These are phyloP conservation scores for Geum urbanum DNA, from an alignment of 306 rosid genomes.

Conservation along the genomic window DNA sequence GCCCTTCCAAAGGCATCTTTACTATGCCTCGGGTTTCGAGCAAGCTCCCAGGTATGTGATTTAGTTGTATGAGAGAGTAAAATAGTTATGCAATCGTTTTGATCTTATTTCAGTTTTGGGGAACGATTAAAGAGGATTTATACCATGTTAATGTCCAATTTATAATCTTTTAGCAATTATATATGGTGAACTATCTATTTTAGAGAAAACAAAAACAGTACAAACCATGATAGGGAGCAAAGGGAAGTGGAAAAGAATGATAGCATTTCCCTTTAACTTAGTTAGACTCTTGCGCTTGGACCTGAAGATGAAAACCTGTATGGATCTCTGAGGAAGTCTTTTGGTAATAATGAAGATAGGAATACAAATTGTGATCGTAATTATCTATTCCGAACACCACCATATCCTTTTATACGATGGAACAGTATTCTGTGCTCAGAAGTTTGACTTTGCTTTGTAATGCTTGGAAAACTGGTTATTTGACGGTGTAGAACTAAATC, in stretches of 20 bases:
- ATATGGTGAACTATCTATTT: background rate
- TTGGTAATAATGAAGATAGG: background rate
- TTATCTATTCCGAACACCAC: background rate
- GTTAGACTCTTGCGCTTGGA: background rate
- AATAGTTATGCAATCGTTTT: background rate
- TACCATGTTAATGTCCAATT: background rate
- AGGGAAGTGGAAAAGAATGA: background rate
- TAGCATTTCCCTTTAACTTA: background rate
- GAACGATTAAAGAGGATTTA: background rate
- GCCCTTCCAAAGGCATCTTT: constrained; percentile 58
- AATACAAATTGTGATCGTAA: background rate
- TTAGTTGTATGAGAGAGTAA: background rate
- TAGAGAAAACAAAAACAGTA: too few relatives aligned
- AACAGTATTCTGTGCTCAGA: background rate
- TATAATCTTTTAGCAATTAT: background rate
- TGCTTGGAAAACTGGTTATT: background rate
- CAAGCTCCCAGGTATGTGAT: constrained; percentile 62
- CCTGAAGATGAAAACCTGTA: background rate
- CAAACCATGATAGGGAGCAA: background rate
- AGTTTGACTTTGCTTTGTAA: background rate
- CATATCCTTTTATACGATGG: background rate
- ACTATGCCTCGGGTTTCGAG: constrained; percentile 77
- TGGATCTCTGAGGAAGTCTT: background rate
- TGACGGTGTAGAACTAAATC: background rate
- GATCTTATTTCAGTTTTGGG: background rate